Conservation (phyloP, 1,139 yeast genomes). For the Petasospora fabianii region DNA sequence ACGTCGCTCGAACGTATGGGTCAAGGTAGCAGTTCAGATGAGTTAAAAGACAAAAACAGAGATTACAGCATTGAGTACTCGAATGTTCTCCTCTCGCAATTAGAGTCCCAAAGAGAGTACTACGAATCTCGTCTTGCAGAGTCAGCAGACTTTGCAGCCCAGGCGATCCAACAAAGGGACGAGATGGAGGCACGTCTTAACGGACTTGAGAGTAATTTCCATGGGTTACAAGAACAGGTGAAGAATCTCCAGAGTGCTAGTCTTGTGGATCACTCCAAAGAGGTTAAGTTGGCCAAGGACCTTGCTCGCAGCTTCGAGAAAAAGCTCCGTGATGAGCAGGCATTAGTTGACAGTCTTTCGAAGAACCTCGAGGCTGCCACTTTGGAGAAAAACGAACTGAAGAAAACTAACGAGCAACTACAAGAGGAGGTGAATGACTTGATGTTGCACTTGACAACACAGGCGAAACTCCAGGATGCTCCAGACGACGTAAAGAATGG, state of each 20-base stretch:
- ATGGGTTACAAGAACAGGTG: too few species aligned
- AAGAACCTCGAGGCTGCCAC: slow-evolving; percentile 51
- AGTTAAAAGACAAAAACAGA: slow-evolving; percentile 38
- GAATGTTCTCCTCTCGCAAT: slow-evolving; percentile 69
- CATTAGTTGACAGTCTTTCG: slow-evolving; percentile 54
- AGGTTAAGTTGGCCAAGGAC: slow-evolving; percentile 5
- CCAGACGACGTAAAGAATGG: slow-evolving; percentile 73
- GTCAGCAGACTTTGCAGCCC: slow-evolving; percentile 28
- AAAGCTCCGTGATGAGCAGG: slow-evolving; percentile 43
- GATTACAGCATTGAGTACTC: slow-evolving; percentile 75
- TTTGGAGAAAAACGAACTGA: slow-evolving; percentile 33
- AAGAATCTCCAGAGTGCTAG: too few species aligned
- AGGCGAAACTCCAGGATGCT: slow-evolving; percentile 66
- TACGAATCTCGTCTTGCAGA: slow-evolving; percentile 62
- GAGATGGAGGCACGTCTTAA: slow-evolving; percentile 28
- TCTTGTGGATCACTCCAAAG: slow-evolving; percentile 2
- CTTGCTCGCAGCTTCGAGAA: slow-evolving; percentile 29
- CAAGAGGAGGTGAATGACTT: slow-evolving; percentile 72
- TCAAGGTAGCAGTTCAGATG: slow-evolving; percentile 8
- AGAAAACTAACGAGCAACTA: slow-evolving; percentile 46
- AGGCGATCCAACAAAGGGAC: slow-evolving; percentile 15
- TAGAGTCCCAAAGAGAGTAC: slow-evolving; percentile 86
- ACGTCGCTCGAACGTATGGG: slow-evolving; percentile 6
- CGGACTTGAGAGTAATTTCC: slow-evolving; percentile 26
- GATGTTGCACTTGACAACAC: slow-evolving; percentile 77